Conservation (phyloP, 176 grass and related monocot species). For the Rhipidocladum racemiflorum region DNA sequence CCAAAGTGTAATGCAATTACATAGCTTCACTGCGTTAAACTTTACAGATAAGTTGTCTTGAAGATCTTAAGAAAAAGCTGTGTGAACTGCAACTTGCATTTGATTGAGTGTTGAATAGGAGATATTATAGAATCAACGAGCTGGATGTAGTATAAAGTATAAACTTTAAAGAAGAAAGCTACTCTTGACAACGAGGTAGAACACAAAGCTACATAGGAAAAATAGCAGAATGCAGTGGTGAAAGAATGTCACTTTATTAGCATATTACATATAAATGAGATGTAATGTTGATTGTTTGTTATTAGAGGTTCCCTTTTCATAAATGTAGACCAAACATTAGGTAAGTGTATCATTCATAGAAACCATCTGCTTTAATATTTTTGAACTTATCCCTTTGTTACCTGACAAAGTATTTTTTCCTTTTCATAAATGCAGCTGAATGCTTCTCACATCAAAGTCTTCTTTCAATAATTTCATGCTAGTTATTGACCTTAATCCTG, state of each 20-base stretch:
- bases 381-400: background rate
- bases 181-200: background rate
- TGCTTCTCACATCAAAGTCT: slow-evolving; percentile 87
- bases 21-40: background rate
- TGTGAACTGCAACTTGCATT: slow-evolving; percentile 2
- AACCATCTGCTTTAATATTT: background rate
- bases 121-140: background rate
- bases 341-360: background rate
- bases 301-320: slow-evolving; percentile 5
- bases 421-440: slow-evolving; percentile 82
- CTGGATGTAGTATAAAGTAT: background rate
- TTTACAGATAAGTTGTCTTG: no score
- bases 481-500: background rate
- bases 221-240: background rate
- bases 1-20: background rate
- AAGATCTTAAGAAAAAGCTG: background rate
- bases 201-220: background rate
- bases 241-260: slow-evolving; percentile 7
- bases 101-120: background rate
- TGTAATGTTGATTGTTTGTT: background rate
- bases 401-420: slow-evolving; percentile 13
- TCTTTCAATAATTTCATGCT: background rate
- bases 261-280: background rate
- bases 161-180: background rate
- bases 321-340: background rate